Evolutionary conservation across 192 early-diverging fungal genomes (phyloP).

Genomic region (Spizellomyces punctatus): DNA sequence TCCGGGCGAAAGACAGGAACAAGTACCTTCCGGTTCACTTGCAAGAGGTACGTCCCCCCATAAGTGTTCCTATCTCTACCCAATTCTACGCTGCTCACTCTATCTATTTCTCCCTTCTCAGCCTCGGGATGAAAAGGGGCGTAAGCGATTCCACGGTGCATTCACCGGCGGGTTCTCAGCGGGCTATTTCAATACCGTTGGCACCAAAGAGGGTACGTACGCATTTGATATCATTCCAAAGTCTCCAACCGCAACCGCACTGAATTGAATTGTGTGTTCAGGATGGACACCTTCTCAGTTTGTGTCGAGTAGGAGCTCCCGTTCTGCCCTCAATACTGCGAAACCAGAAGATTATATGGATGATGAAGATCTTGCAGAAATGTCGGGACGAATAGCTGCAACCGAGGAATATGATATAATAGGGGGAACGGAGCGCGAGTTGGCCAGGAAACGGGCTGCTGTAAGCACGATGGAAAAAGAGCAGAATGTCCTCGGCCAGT

Average conservation of each 20-base stretch:
- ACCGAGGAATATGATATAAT: conserved; percentile 72
- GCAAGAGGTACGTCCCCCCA: conserved; percentile 44
- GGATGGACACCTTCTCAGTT: conserved; percentile 80
- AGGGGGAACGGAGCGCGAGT: conserved; percentile 65
- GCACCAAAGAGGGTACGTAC: conserved; percentile 82
- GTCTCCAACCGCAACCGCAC: background rate
- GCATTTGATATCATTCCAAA: conserved; percentile 29
- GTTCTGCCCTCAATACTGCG: conserved; percentile 45
- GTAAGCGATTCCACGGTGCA: conserved; percentile 84
- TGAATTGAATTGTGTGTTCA: conserved; percentile 11
- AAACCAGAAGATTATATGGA: conserved; percentile 94
- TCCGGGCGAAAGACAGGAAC: conserved; percentile 50
- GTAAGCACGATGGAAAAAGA: conserved; percentile 44
- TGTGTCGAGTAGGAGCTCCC: conserved; percentile 71
- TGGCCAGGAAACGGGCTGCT: conserved; percentile 50
- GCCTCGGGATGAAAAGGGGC: conserved; percentile 61
- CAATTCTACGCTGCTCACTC: background rate
- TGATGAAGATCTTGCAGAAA: conserved; percentile 82
- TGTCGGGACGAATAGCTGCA: conserved; percentile 55
- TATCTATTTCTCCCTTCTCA: conserved; percentile 10
- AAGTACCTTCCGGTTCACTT: conserved; percentile 49
- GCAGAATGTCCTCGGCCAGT: conserved; percentile 45
- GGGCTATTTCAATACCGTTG: conserved; percentile 93
- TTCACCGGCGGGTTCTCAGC: conserved; percentile 95
- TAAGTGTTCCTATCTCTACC: background rate